Conservation (phyloP, 495 filamentous ascomycete species). For the Penicillium cinerascens region DNA sequence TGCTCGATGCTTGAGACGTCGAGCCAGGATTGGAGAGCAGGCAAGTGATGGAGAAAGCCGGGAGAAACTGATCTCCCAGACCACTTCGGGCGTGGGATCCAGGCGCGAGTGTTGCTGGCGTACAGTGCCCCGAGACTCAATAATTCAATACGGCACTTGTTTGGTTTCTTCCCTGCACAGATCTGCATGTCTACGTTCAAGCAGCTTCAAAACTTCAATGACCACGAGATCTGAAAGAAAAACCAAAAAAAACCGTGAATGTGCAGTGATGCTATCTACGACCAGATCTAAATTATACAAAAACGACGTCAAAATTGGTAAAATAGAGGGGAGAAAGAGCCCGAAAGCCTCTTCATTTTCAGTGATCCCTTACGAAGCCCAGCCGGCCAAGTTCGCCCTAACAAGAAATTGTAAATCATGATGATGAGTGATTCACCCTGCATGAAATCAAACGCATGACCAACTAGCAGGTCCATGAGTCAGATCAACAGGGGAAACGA, state of each 20-base stretch:
- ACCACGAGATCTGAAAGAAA: slow-evolving; percentile 6
- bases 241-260: not conserved
- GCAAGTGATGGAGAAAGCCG: not conserved
- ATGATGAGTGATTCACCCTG: slow-evolving; percentile 15
- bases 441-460: slow-evolving; percentile 4
- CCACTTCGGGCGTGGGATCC: too few species aligned
- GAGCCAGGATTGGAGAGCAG: not conserved
- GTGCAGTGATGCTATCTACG: slow-evolving; percentile 10
- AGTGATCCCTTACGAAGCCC: slow-evolving; percentile 6
- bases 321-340: not conserved
- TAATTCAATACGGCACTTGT: not conserved
- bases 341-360: not conserved
- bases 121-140: not conserved
- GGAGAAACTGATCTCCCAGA: not conserved
- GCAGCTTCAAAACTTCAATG: slow-evolving; percentile 7
- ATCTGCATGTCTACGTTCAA: not conserved
- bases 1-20: not conserved
- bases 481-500: slow-evolving; percentile 18
- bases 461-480: slow-evolving; percentile 8
- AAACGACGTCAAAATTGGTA: not conserved
- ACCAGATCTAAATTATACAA: slow-evolving; percentile 13
- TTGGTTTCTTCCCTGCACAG: not conserved
- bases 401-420: not conserved
- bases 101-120: too few species aligned
- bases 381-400: slow-evolving; percentile 7